Conservation (phyloP, 1,284 basidiomycete genomes). For the Cystobasidiaceae sp. region DNA sequence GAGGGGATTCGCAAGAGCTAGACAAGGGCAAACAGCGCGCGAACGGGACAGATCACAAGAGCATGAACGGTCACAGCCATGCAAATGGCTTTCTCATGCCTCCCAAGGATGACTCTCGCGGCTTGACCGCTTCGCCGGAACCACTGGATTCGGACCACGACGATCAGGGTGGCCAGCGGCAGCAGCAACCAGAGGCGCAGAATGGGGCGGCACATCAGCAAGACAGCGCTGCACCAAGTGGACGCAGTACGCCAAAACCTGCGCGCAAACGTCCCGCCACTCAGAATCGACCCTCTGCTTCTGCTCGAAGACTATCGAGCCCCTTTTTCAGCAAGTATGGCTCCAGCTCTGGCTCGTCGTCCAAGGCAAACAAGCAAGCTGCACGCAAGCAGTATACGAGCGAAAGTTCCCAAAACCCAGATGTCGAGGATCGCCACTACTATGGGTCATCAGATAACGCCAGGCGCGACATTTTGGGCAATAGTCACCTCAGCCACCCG, state of each 20-base stretch:
- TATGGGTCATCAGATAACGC: too few relatives aligned
- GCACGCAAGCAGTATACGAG: too few relatives aligned
- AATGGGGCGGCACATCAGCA: too few relatives aligned
- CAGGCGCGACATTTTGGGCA: too few relatives aligned
- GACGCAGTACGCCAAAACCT: constrained; percentile 3
- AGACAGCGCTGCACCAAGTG: background rate
- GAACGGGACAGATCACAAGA: background rate
- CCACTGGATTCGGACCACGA: constrained; percentile 1
- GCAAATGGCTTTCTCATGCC: constrained; percentile 12
- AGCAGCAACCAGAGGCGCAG: background rate
- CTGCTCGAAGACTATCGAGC: too few relatives aligned
- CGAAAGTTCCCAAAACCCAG: too few relatives aligned
- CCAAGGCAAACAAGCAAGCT: too few relatives aligned
- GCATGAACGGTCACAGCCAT: background rate
- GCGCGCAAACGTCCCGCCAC: background rate
- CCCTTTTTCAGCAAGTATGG: too few relatives aligned
- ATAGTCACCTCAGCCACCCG: too few relatives aligned
- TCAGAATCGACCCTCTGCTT: too few relatives aligned
- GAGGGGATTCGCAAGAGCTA: background rate
- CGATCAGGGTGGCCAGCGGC: background rate
- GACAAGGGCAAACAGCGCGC: background rate
- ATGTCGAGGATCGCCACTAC: too few relatives aligned
- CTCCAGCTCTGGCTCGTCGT: too few relatives aligned
- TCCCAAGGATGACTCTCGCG: background rate
- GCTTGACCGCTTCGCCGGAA: constrained; percentile 18